Conservation (phyloP, 805 yeast genomes). For the Candida ovalis region DNA sequence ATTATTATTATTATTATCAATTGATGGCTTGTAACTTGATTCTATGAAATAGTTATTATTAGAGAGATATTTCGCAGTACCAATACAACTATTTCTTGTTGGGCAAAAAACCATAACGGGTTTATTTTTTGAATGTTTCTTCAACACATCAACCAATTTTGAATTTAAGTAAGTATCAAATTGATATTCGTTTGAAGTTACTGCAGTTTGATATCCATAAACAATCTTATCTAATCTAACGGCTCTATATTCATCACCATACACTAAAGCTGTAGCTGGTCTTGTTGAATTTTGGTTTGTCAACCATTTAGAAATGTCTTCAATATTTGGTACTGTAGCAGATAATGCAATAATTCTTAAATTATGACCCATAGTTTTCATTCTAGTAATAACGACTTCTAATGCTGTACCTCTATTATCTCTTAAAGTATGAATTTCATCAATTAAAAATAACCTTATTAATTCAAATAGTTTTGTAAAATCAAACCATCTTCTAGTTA, state of each 20-base stretch:
- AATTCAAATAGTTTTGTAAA: constrained; percentile 1
- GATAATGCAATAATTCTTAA: constrained; percentile 46
- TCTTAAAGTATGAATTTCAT: constrained; percentile 45
- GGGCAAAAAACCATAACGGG: constrained; percentile 52
- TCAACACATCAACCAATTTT: constrained; percentile 38
- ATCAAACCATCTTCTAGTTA: constrained; percentile 2
- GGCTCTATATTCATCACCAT: constrained; percentile 47
- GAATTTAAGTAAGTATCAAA: constrained; percentile 42
- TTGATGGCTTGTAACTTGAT: neutral
- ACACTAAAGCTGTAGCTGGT: constrained; percentile 36
- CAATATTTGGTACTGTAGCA: constrained; percentile 51
- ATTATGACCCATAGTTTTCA: constrained; percentile 36
- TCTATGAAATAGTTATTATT: constrained; percentile 17
- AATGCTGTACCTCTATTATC: constrained; percentile 46
- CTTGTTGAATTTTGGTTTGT: constrained; percentile 9
- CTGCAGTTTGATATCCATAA: constrained; percentile 35
- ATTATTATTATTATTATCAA: neutral
- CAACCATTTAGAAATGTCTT: constrained; percentile 46
- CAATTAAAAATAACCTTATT: constrained; percentile 52
- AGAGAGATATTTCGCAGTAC: constrained; percentile 46
- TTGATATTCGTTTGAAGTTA: constrained; percentile 42
- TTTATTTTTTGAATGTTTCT: constrained; percentile 35
- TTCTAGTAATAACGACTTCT: constrained; percentile 45
- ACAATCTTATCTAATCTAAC: constrained; percentile 40
- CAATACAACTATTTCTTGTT: constrained; percentile 44